phyloP scores from a whole-genome alignment of 176 grass and related monocot genomes.

The Musa schizocarpa region DNA sequence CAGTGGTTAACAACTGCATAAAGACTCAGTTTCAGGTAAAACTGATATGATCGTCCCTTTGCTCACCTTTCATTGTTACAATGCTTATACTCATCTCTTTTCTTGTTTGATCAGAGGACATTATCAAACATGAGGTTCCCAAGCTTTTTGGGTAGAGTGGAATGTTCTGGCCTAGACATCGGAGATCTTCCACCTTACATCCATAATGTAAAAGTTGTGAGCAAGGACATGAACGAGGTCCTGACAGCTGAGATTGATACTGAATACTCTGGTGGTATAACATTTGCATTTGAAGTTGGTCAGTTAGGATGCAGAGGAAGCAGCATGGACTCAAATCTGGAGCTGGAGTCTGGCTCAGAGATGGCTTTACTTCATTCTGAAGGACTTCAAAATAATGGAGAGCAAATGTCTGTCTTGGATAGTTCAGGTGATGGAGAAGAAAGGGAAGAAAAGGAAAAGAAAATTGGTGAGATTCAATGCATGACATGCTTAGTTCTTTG shows the following conservation, averaged over 20 bases:
- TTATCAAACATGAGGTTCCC: constrained; percentile 71
- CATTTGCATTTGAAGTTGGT: constrained; percentile 56
- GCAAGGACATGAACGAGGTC: constrained; percentile 55
- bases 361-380: no score
- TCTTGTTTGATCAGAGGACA: constrained; percentile 34
- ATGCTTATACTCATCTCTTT: background rate
- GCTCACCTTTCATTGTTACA: background rate
- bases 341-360: constrained; percentile 27
- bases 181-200: constrained; percentile 75
- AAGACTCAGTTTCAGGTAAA: constrained; percentile 66
- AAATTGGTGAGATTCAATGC: background rate
- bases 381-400: no score
- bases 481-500: background rate
- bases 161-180: constrained; percentile 48
- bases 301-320: constrained; percentile 62
- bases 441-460: background rate
- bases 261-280: constrained; percentile 64
- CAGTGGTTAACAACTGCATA: constrained; percentile 46
- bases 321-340: constrained; percentile 50
- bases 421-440: background rate
- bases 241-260: constrained; percentile 83
- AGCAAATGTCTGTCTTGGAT: background rate
- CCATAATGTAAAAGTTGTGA: constrained; percentile 58
- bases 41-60: background rate
- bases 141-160: constrained; percentile 63